Percentiles rank a stretch among this genome's conserved stretches.
Conservation (phyloP, 768 basidiomycete species). For the Russula dissimulans region DNA sequence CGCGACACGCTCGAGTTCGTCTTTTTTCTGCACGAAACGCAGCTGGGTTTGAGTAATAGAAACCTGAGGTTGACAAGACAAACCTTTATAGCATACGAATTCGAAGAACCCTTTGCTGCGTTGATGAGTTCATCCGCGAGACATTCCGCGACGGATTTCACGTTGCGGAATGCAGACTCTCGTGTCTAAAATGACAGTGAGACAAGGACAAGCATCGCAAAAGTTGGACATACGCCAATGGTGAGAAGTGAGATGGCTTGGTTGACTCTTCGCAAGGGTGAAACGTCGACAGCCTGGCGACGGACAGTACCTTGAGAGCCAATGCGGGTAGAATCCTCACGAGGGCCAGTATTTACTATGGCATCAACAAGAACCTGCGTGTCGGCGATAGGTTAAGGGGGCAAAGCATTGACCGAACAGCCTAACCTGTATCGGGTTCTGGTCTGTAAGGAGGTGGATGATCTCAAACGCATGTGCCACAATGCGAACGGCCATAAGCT, state of each 20-base stretch:
- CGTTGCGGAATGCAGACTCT: constrained; percentile 99
- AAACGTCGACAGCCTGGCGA: constrained; percentile 99
- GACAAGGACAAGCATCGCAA: background rate
- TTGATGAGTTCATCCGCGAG: constrained; percentile 99
- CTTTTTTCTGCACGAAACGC: constrained; percentile 68
- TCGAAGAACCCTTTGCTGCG: constrained; percentile 98
- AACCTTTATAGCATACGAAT: constrained; percentile 99
- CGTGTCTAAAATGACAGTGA: constrained; percentile 58
- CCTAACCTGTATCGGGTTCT: constrained; percentile 96
- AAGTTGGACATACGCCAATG: constrained; percentile 64
- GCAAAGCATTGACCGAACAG: background rate
- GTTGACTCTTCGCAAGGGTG: constrained; percentile 95
- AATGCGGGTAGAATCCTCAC: constrained; percentile 99
- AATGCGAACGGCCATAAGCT: constrained; percentile 96
- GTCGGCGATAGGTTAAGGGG: background rate
- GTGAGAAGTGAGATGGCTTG: constrained; percentile 94
- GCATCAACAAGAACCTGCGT: constrained; percentile 88
- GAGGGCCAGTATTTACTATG: constrained; percentile 98
- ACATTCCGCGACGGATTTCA: constrained; percentile 98
- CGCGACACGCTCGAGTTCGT: constrained; percentile 99
- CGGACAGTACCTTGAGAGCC: constrained; percentile 99
- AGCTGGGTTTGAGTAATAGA: background rate
- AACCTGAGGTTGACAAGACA: constrained; percentile 17
- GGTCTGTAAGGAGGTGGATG: constrained; percentile 99
- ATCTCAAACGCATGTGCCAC: constrained; percentile 99